A percentile compares a stretch with the other conserved stretches of the same genome.
Conservation (phyloP, 257 asterid genomes). For the Petunia secreta region DNA sequence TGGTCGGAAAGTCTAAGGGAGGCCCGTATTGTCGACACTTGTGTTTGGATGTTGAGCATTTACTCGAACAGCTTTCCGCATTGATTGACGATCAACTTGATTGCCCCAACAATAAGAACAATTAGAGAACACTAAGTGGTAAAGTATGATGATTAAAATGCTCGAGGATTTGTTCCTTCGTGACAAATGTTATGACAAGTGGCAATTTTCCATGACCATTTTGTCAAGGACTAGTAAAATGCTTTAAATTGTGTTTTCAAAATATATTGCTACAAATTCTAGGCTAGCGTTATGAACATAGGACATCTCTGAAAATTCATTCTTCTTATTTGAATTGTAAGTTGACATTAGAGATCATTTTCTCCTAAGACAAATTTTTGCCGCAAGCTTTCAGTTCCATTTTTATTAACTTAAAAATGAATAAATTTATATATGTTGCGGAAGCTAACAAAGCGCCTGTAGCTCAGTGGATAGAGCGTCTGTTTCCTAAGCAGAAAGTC, state of each 20-base stretch:
- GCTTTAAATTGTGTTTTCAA: background rate
- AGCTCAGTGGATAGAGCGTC: conserved; percentile 42
- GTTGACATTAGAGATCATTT: no score
- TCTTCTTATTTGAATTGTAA: no score
- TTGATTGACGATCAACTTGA: background rate
- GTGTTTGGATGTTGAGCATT: conserved; percentile 11
- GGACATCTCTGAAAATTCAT: no score
- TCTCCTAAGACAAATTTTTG: background rate
- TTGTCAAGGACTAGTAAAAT: background rate
- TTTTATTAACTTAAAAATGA: background rate
- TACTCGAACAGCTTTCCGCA: background rate
- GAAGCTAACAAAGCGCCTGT: background rate
- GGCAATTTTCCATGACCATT: background rate
- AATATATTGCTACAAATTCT: conserved; percentile 3
- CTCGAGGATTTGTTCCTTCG: background rate
- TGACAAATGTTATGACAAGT: background rate
- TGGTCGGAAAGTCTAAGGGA: background rate
- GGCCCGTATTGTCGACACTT: conserved; percentile 7
- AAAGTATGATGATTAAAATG: background rate
- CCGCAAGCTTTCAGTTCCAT: background rate
- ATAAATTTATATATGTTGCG: background rate
- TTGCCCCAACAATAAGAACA: background rate
- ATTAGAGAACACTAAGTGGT: background rate
- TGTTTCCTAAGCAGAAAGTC: conserved; percentile 97
- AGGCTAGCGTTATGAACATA: background rate